Evolutionary conservation across 768 basidiomycete species (phyloP).

Genomic region (Collybia nuda): DNA sequence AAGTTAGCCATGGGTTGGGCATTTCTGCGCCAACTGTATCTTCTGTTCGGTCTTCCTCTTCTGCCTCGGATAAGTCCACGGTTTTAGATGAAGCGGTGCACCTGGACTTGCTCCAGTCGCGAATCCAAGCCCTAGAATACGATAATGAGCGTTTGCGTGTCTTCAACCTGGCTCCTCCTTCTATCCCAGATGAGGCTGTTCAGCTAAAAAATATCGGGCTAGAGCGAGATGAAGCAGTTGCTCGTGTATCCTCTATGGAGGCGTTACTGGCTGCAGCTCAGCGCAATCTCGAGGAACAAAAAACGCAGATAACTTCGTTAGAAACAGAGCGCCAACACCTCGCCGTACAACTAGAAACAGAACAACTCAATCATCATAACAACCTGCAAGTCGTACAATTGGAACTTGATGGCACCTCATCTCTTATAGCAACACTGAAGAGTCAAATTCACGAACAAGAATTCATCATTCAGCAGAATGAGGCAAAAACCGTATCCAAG

Average conservation of each 20-base stretch:
- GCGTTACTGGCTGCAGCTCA: conserved; percentile 39
- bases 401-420: conserved; percentile 38
- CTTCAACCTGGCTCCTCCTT: conserved; percentile 22
- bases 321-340: conserved; percentile 41
- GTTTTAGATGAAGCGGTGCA: conserved; percentile 33
- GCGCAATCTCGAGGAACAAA: conserved; percentile 41
- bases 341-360: conserved; percentile 42
- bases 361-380: conserved; percentile 42
- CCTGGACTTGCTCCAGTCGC: conserved; percentile 43
- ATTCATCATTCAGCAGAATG: conserved; percentile 46
- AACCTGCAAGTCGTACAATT: conserved; percentile 27
- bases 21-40: background rate
- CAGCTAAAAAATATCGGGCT: conserved; percentile 40
- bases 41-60: conserved; percentile 39
- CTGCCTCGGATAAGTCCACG: conserved; percentile 32
- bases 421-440: conserved; percentile 47
- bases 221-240: conserved; percentile 43
- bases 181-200: conserved; percentile 42
- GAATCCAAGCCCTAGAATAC: conserved; percentile 63
- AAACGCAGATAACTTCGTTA: conserved; percentile 43
- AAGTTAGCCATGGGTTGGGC: conserved; percentile 44
- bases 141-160: conserved; percentile 65
- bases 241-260: conserved; percentile 42
- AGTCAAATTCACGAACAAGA: conserved; percentile 53
- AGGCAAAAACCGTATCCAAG: conserved; percentile 52